These are phyloP conservation scores for Apiospora pterosperma DNA, from an alignment of 2,329 filamentous ascomycete genomes.

Conservation along the genomic window DNA sequence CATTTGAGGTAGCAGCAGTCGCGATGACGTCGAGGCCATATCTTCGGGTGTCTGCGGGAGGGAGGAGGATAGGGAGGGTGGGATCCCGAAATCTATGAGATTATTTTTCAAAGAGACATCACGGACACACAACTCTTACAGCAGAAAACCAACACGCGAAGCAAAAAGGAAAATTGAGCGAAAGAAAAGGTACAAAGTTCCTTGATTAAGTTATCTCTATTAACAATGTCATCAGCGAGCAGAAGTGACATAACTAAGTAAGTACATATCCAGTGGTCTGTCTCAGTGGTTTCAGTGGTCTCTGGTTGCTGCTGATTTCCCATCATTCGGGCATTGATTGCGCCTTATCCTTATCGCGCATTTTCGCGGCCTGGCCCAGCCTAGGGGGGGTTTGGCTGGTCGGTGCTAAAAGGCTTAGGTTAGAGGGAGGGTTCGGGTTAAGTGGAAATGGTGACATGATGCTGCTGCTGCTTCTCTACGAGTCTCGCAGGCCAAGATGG, in stretches of 20 bases:
- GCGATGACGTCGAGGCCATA: conserved; percentile 10
- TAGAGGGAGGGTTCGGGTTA: background rate
- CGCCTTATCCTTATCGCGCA: conserved; percentile 6
- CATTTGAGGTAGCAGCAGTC: conserved; percentile 8
- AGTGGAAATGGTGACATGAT: background rate
- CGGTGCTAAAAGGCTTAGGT: background rate
- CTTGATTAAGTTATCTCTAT: background rate
- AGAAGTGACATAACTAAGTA: background rate
- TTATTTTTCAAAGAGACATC: conserved; percentile 1
- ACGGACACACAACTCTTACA: too few relatives aligned
- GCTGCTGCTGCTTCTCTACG: background rate
- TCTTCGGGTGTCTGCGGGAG: conserved; percentile 3
- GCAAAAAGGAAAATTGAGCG: background rate
- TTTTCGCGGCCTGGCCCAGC: conserved; percentile 1
- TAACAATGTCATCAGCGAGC: background rate
- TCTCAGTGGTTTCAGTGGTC: background rate
- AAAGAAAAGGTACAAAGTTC: background rate
- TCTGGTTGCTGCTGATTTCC: background rate
- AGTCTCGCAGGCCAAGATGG: background rate
- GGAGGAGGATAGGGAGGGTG: conserved; percentile 4
- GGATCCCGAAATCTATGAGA: background rate
- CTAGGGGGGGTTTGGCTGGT: background rate
- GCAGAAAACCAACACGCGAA: too few relatives aligned
- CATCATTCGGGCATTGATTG: too few relatives aligned
- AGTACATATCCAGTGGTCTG: background rate